A percentile compares a stretch with the other conserved stretches of the same genome.
Evolutionary conservation across 1,139 yeast genomes (phyloP).

Genomic region (Sugiyamaella xylanicola): DNA sequence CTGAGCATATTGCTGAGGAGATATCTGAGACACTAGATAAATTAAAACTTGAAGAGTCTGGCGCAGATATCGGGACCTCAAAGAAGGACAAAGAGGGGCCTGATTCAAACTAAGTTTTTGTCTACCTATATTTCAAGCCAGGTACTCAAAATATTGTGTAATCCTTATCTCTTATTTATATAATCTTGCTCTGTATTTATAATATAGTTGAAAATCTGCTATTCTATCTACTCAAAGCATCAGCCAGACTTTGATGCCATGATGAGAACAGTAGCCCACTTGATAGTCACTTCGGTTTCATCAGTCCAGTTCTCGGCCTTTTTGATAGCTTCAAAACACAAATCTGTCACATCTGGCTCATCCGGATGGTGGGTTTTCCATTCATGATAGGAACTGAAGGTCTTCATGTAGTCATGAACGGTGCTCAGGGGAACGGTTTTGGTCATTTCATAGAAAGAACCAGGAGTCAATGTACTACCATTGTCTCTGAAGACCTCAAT

Average conservation of each 20-base stretch:
- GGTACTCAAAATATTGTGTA: too few relatives aligned
- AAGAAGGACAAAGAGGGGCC: background rate
- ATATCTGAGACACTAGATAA: constrained; percentile 3
- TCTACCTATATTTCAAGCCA: too few relatives aligned
- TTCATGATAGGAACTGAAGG: constrained; percentile 71
- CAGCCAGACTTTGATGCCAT: constrained; percentile 40
- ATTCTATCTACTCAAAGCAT: too few relatives aligned
- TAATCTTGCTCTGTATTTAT: too few relatives aligned
- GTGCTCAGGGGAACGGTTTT: constrained; percentile 49
- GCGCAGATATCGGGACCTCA: background rate
- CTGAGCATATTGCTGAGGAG: background rate
- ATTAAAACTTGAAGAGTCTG: background rate
- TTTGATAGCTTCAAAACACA: constrained; percentile 50
- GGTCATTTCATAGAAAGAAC: constrained; percentile 47
- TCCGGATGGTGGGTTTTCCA: constrained; percentile 54
- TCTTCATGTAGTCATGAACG: constrained; percentile 54
- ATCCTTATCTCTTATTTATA: too few relatives aligned
- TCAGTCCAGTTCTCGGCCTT: constrained; percentile 49
- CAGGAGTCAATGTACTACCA: constrained; percentile 36
- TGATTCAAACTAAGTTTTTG: too few relatives aligned
- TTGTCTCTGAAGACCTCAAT: constrained; percentile 40
- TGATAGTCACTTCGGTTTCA: constrained; percentile 49
- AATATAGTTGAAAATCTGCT: background rate
- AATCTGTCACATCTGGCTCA: constrained; percentile 40
- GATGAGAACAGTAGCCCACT: constrained; percentile 62